Evolutionary conservation across 2,329 filamentous ascomycete species (phyloP).

Genomic region (Aspergillus clavatus): DNA sequence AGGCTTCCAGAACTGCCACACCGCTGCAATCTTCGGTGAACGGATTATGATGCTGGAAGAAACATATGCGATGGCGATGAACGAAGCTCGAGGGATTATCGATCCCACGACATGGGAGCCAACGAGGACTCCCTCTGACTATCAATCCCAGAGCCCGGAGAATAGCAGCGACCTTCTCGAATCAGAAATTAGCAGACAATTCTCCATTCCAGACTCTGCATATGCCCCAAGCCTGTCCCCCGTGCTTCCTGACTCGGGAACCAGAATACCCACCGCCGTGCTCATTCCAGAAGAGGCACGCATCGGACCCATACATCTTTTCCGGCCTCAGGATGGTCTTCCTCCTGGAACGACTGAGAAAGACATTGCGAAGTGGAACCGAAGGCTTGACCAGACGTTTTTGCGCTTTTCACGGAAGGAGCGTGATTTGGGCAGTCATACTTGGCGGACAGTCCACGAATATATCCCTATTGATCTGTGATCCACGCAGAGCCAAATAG

Average conservation of each 20-base stretch:
- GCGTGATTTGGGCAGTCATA: constrained; percentile 10
- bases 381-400: constrained; percentile 15
- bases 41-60: constrained; percentile 30
- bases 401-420: constrained; percentile 21
- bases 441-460: constrained; percentile 20
- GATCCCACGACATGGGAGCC: no score
- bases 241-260: neutral
- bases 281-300: constrained; percentile 19
- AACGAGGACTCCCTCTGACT: neutral
- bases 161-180: neutral
- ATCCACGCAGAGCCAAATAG: no score
- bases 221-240: neutral
- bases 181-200: no score
- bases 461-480: constrained; percentile 20
- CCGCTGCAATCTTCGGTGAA: constrained; percentile 12
- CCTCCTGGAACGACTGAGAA: constrained; percentile 5
- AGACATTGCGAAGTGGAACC: constrained; percentile 20
- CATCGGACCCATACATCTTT: constrained; percentile 21
- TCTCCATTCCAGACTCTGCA: neutral
- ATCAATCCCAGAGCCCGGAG: neutral
- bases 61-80: constrained; percentile 10
- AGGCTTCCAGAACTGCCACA: constrained; percentile 22
- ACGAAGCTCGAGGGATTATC: no score
- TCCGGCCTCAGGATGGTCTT: constrained; percentile 11
- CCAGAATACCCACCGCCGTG: neutral